These are phyloP conservation scores for Sicyos edulis DNA, from an alignment of 306 rosid species.

Conservation along the genomic window DNA sequence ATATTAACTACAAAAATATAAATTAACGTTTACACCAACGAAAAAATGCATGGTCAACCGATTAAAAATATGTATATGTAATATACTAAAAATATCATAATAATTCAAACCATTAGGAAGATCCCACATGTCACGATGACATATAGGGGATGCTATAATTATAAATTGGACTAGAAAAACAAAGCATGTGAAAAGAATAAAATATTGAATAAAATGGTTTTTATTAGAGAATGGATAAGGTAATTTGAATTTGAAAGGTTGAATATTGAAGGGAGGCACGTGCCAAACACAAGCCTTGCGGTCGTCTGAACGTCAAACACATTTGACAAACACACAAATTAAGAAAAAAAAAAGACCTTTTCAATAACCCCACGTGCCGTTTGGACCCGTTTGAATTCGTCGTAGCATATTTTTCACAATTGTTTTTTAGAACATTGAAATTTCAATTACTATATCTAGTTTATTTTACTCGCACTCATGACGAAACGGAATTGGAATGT, in stretches of 20 bases:
- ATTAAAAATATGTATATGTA: no score
- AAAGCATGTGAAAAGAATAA: background rate
- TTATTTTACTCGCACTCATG: no score
- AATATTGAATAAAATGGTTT: background rate
- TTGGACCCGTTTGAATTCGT: background rate
- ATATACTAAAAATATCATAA: no score
- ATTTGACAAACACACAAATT: background rate
- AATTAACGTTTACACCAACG: no score
- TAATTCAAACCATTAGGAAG: background rate
- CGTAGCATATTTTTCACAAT: no score
- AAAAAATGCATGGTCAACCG: no score
- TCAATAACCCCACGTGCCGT: background rate
- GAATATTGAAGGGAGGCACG: background rate
- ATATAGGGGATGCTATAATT: no score
- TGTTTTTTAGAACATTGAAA: no score
- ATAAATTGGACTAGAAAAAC: background rate
- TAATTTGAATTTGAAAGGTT: no score
- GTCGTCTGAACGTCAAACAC: background rate
- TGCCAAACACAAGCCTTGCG: background rate
- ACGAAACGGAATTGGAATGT: no score
- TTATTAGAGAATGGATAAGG: background rate
- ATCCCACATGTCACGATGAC: background rate
- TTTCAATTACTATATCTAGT: no score
- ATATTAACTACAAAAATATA: no score
- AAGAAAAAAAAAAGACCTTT: background rate